phyloP scores from a whole-genome alignment of 106 monocot genomes.

The Amphibolis antarctica region DNA sequence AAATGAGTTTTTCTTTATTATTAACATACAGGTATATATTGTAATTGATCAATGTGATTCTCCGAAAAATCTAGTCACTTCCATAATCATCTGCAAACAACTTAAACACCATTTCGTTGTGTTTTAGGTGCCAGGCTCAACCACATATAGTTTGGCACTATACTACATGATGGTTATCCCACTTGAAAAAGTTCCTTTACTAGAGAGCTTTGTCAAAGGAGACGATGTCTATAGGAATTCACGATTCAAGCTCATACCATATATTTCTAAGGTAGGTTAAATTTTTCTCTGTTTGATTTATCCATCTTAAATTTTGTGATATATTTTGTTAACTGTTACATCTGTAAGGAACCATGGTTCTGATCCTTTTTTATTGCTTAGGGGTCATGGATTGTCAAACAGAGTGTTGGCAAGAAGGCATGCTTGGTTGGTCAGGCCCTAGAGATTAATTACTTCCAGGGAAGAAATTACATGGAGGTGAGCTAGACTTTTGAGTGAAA shows the following conservation, averaged over 20 bases:
- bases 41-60: conserved; percentile 14
- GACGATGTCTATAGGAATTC: conserved; percentile 90
- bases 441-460: conserved; percentile 78
- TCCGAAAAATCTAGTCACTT: no score
- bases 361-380: conserved; percentile 8
- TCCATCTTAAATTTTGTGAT: not conserved
- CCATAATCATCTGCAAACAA: no score
- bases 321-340: not conserved
- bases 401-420: conserved; percentile 98
- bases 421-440: conserved; percentile 93
- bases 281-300: not conserved
- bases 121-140: conserved; percentile 73
- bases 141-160: conserved; percentile 63
- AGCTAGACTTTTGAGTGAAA: not conserved
- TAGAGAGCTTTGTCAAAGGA: conserved; percentile 71
- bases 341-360: no score
- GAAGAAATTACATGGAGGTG: conserved; percentile 96
- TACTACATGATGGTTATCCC: conserved; percentile 84
- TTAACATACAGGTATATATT: conserved; percentile 77
- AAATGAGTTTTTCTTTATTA: conserved; percentile 69
- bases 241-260: conserved; percentile 95
- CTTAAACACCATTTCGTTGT: not conserved
- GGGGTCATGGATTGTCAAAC: conserved; percentile 99
- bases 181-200: conserved; percentile 56
- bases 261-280: conserved; percentile 55